Conservation (phyloP, 306 rosid genomes). For the Rosa rugosa region DNA sequence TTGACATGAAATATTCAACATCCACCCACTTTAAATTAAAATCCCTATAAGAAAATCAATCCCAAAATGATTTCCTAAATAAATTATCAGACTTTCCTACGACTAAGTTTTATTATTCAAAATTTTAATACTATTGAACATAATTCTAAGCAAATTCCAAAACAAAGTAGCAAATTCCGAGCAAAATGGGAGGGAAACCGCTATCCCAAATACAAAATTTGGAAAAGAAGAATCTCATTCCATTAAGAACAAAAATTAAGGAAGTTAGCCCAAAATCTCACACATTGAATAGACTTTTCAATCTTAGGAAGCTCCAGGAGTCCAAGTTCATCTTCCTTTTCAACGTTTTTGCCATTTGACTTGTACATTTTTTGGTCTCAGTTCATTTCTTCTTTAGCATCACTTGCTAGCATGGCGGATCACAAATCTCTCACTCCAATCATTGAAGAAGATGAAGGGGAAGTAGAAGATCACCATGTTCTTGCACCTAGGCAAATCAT, state of each 20-base stretch:
- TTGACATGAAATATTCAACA: no score
- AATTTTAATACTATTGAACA: no score
- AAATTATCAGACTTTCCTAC: no score
- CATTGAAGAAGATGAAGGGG: neutral
- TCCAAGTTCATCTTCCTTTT: neutral
- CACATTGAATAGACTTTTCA: neutral
- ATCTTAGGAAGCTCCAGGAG: neutral
- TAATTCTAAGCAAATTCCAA: neutral
- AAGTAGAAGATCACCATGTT: conserved; percentile 29
- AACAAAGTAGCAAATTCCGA: neutral
- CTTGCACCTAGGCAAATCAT: conserved; percentile 57
- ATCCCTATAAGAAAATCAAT: no score
- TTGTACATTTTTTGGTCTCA: no score
- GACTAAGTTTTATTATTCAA: neutral
- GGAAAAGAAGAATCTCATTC: neutral
- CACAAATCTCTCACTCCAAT: conserved; percentile 28
- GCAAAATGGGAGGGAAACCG: neutral
- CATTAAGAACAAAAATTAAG: neutral
- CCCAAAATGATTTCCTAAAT: no score
- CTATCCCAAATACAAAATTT: neutral
- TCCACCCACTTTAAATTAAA: no score
- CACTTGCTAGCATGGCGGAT: conserved; percentile 40
- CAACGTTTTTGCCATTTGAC: neutral
- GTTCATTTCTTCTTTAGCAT: conserved; percentile 3
- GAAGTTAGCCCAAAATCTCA: neutral